These are phyloP conservation scores for Tolypocladium nubicola DNA, from an alignment of 2,329 filamentous ascomycete genomes.

Conservation along the genomic window DNA sequence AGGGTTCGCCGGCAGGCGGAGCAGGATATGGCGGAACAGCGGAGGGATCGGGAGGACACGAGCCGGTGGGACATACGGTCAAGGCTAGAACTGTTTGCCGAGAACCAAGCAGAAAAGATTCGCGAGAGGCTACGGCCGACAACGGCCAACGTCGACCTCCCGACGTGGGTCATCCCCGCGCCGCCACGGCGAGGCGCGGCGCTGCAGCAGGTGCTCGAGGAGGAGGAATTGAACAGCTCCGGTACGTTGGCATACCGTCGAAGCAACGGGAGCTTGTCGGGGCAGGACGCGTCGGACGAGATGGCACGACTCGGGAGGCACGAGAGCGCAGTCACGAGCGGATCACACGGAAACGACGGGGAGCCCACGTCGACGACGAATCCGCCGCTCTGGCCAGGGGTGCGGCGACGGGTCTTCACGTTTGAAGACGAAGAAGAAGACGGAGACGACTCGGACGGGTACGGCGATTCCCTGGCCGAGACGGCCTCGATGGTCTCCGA, in stretches of 20 bases:
- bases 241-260: conserved; percentile 2
- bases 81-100: conserved; percentile 51
- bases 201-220: conserved; percentile 45
- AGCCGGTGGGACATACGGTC: conserved; percentile 45
- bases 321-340: conserved; percentile 10
- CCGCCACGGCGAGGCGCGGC: conserved; percentile 47
- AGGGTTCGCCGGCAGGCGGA: background rate
- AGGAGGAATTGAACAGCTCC: conserved; percentile 26
- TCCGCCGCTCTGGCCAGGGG: conserved; percentile 33
- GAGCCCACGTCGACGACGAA: conserved; percentile 19
- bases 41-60: conserved; percentile 9
- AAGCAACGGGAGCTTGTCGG: conserved; percentile 14
- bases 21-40: background rate
- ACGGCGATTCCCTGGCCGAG: conserved; percentile 15
- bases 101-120: conserved; percentile 47
- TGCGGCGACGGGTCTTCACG: conserved; percentile 16
- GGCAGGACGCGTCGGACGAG: conserved; percentile 1
- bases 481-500: conserved; percentile 16
- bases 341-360: conserved; percentile 11
- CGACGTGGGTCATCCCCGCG: conserved; percentile 50
- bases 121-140: conserved; percentile 45
- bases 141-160: conserved; percentile 43
- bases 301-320: conserved; percentile 8
- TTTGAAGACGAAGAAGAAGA: conserved; percentile 24
- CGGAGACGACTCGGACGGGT: conserved; percentile 10